Base-by-base conservation (phyloP, 345 rosid genomes). In the Geranium brycei region DNA sequence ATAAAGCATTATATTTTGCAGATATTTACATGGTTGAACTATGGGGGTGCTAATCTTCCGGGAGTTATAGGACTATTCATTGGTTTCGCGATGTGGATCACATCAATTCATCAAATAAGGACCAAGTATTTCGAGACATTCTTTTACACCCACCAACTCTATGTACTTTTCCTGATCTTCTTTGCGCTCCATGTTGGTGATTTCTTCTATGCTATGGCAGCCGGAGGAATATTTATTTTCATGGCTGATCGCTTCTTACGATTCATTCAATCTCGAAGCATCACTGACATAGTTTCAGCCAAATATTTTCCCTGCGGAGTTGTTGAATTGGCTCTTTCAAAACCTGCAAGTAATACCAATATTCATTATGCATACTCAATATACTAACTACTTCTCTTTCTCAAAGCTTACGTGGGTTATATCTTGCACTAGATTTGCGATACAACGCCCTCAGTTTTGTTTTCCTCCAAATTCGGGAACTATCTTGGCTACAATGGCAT, bases 401-500 rank as follows among this genome's bases (percentile, higher is more conserved):
- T 23, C 28, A 23, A 23, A 23, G 28, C 28, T 23, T 23, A 23
- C 2, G 28, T 23, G 28, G 5, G 41, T 35, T 35, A 7, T 35
- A 4, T 35, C 0, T 16, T 57, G 8, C 6, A 8, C n/a, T 57
- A 57, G 59, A 57, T 17, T 57, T 28, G 19, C 19, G 18, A 56
- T 10, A 17, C 62, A 92, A 89, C 66, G 90, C 98, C 16, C 82
- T 92, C 60, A 86, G 97, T 69, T 89, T 92, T 58, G 55, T 92
- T 53, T 92, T 92, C 80, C 81, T 92, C 67, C 98, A 86, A 82
- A 77, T 89, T 56, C 78, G 85, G 68, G 90, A 83, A 73, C 38
- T 92, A 35, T 92, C 99, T 31, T 89, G 93, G 99, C 76, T 87
- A 72, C 97, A 92, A 60, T 92, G 99, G 97, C 97, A 92, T 79